Conservation (phyloP, 192 early-diverging fungal genomes). For the Coemansia guatemalensis region DNA sequence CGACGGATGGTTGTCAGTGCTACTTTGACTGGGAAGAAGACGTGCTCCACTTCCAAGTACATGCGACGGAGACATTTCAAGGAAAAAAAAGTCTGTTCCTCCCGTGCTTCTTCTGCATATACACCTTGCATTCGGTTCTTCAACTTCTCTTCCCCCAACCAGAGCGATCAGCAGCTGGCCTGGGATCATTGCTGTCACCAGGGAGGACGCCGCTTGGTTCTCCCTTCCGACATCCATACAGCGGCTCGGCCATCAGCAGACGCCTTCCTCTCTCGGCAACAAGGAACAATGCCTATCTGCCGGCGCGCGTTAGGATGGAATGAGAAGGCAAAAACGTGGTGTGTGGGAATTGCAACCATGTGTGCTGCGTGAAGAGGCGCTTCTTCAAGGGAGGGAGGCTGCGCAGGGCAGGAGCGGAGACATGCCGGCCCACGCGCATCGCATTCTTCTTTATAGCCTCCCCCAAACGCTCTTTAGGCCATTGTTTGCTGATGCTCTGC, state of each 20-base stretch:
- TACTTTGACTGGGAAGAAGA: background rate
- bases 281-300: background rate
- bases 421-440: background rate
- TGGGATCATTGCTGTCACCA: background rate
- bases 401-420: background rate
- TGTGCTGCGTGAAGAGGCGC: background rate
- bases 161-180: background rate
- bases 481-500: background rate
- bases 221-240: background rate
- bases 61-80: background rate
- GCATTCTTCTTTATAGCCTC: background rate
- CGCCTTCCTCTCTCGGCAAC: background rate
- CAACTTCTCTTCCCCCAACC: background rate
- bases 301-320: background rate
- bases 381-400: background rate
- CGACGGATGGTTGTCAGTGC: background rate
- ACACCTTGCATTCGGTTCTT: background rate
- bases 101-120: background rate
- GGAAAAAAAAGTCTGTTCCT: background rate
- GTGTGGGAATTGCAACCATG: slow-evolving; percentile 5
- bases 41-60: background rate
- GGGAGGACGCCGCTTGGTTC: background rate
- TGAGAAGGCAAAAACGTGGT: slow-evolving; percentile 1
- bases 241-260: background rate
- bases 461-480: background rate